A percentile compares a stretch with the other conserved stretches of the same genome.
phyloP scores from a whole-genome alignment of 192 early-diverging fungal genomes.

The Podochytrium sp. region DNA sequence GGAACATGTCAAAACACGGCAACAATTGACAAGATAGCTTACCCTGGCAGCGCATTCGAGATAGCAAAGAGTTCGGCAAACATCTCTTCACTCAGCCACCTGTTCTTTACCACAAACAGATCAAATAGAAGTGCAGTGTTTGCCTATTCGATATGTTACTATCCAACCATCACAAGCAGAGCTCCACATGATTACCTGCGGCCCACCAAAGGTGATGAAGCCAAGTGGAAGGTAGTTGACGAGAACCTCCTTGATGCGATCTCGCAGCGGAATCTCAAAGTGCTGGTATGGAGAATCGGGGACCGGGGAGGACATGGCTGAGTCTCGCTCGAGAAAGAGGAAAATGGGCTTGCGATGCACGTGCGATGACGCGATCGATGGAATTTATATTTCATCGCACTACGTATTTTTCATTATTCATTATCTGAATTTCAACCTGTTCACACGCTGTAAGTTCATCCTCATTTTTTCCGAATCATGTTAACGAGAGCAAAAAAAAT shows the following conservation, averaged over 20 bases:
- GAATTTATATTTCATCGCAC: no score
- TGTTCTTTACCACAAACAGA: constrained; percentile 55
- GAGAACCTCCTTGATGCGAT: constrained; percentile 34
- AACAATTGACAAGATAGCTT: background rate
- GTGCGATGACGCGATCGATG: no score
- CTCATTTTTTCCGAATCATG: no score
- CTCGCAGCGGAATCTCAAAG: constrained; percentile 23
- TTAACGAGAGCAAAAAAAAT: no score
- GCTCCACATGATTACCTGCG: constrained; percentile 36
- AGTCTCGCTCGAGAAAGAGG: no score
- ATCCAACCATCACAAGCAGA: background rate
- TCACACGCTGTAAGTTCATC: no score
- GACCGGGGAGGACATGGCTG: no score
- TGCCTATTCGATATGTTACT: constrained; percentile 16
- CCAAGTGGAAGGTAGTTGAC: constrained; percentile 56
- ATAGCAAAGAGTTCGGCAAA: constrained; percentile 67
- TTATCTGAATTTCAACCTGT: no score
- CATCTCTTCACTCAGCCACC: constrained; percentile 55
- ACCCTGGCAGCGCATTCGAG: constrained; percentile 56
- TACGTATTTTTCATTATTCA: no score
- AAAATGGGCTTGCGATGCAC: no score
- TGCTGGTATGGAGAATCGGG: no score
- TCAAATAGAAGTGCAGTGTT: constrained; percentile 64
- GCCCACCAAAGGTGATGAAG: constrained; percentile 70
- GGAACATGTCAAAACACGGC: background rate